Evolutionary conservation across 1,139 yeast species (phyloP), one percentile per base, ranked within the genome.

Genomic region (Blastobotrys persicus): DNA sequence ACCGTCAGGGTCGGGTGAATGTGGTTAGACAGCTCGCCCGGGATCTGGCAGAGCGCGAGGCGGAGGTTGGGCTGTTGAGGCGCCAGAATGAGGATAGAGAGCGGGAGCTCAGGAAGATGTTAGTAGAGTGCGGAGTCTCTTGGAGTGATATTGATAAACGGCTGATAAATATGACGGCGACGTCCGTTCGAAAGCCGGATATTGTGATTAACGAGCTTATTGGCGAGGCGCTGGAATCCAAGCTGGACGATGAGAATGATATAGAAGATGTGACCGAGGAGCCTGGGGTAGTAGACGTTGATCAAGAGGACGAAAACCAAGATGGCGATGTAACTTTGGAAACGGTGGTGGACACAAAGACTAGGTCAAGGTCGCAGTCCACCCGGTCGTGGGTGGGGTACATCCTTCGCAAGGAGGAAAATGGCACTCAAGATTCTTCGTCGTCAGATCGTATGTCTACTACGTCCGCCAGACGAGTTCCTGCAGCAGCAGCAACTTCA

Each of bases 1-100:
- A 61, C 2, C 64, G 73, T 23, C 68, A 71, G 48, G 79, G 80
- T 18, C 71, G 78, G 0, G 62, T 70, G 4, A 62, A 64, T 1
- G 68, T 78, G 23, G 70, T 78, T 3, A 67, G 75, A 33, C 83
- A 78, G 57, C 63, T 79, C 26, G 76, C 81, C 0, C 57, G 70
- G 0, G 83, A 79, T 52, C 59, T 79, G 50, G 77, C 80, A 0
- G 67, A 69, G 37, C 70, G 78, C 41, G 81, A 79, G 52, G 68
- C 76, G 2, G 80, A 78, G 55, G 64, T 78, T 42, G 65, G 73
- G 2, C 56, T 75, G 33, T 56, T 73, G 33, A 66, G 77, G 17
- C 69, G 72, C 51, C 72, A 69, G 47, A 68, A 68, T 50, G 76
- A 76, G 49, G 66, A 65, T 31, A 62, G 78, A 6, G 81, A 78